A percentile compares a stretch with the other conserved stretches of the same genome.
These are phyloP conservation scores for Pseudoperonospora humuli DNA, from an alignment of 352 stramenopile genomes.

Conservation along the genomic window DNA sequence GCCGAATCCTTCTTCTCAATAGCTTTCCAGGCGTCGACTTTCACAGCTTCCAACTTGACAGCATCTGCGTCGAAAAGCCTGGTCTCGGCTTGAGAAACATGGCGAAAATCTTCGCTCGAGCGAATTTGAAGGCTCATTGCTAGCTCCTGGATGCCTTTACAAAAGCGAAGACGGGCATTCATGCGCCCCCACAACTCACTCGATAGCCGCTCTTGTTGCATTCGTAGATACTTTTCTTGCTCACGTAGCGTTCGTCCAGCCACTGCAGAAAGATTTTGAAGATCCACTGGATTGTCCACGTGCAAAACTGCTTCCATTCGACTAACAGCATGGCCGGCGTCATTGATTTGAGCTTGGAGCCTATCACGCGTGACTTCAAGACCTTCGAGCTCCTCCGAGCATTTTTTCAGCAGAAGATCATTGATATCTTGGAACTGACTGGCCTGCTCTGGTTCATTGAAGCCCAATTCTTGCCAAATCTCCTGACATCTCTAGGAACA, in stretches of 20 bases:
- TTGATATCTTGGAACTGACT: constrained; percentile 63
- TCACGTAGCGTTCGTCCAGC: constrained; percentile 41
- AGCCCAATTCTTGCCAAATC: constrained; percentile 53
- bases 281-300: constrained; percentile 28
- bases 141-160: constrained; percentile 33
- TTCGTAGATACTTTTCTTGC: constrained; percentile 43
- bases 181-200: constrained; percentile 41
- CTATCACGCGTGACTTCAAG: constrained; percentile 41
- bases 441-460: constrained; percentile 41
- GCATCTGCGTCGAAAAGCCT: constrained; percentile 10
- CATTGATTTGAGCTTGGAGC: constrained; percentile 37
- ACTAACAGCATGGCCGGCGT: constrained; percentile 30
- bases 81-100: constrained; percentile 30
- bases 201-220: constrained; percentile 20
- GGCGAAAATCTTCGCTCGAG: constrained; percentile 30
- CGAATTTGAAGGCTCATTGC: constrained; percentile 31
- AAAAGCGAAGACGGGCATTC: constrained; percentile 23
- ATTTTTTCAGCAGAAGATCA: constrained; percentile 43
- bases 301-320: constrained; percentile 38
- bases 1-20: constrained; percentile 17
- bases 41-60: constrained; percentile 1
- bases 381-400: constrained; percentile 49
- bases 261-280: constrained; percentile 25
- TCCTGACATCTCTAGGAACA: constrained; percentile 49
- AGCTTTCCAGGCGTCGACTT: constrained; percentile 21